A percentile compares a stretch with the other conserved stretches of the same genome.
phyloP scores from a whole-genome alignment of 768 basidiomycete species.

The Mycena latifolia region DNA sequence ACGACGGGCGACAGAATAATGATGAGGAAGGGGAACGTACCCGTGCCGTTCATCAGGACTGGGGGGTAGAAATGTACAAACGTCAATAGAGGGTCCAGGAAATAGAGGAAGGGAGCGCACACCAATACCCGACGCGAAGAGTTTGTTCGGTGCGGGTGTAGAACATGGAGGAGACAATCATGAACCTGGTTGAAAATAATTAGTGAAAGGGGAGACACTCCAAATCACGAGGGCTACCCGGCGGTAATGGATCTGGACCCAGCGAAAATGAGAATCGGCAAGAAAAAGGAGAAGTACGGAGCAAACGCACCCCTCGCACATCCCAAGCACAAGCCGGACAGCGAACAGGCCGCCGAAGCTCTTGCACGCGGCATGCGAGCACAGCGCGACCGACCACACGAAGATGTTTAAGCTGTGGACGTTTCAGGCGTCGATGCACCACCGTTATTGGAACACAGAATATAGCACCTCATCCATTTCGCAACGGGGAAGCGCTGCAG shows the following conservation, averaged over 20 bases:
- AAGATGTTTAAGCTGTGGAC: constrained; percentile 75
- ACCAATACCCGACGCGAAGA: constrained; percentile 82
- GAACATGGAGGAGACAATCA: constrained; percentile 87
- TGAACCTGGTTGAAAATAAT: constrained; percentile 57
- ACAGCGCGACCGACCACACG: constrained; percentile 74
- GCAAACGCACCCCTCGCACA: constrained; percentile 65
- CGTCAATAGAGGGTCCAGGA: too few species aligned
- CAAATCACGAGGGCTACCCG: constrained; percentile 38
- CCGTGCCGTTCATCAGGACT: constrained; percentile 86
- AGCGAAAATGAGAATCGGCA: background rate
- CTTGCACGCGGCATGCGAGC: constrained; percentile 72
- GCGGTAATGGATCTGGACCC: constrained; percentile 76
- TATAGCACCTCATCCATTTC: constrained; percentile 89
- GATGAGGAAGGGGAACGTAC: constrained; percentile 44
- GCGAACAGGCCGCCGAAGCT: constrained; percentile 78
- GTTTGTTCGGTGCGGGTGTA: constrained; percentile 84
- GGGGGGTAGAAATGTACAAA: background rate
- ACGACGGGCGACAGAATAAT: too few species aligned
- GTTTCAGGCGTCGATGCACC: too few species aligned
- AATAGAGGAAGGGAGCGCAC: constrained; percentile 48
- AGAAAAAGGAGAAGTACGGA: background rate
- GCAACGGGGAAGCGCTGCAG: constrained; percentile 81
- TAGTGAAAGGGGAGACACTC: too few species aligned
- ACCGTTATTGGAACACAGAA: too few species aligned
- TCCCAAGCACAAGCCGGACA: constrained; percentile 78